A percentile compares a stretch with the other conserved stretches of the same genome.
Conservation (phyloP, 768 basidiomycete genomes). For the Auricularia sp. region DNA sequence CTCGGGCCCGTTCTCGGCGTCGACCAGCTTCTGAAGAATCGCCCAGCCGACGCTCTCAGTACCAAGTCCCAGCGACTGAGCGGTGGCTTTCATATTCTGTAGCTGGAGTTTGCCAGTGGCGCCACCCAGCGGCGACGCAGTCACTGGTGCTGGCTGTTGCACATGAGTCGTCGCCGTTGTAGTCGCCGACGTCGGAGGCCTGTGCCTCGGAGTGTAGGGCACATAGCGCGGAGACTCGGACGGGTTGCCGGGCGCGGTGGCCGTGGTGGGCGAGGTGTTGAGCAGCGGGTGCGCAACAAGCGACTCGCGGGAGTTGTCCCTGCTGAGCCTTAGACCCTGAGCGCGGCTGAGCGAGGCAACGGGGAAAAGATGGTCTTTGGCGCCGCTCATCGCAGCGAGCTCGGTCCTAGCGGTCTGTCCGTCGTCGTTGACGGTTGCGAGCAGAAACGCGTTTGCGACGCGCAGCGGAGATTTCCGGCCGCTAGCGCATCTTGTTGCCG, state of each 20-base stretch:
- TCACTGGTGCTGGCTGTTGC: constrained; percentile 23
- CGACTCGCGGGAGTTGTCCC: constrained; percentile 38
- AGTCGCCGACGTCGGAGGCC: constrained; percentile 36
- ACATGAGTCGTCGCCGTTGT: constrained; percentile 31
- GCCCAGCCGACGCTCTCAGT: constrained; percentile 60
- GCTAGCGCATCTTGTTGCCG: no score
- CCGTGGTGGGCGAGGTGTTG: constrained; percentile 21
- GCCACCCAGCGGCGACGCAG: constrained; percentile 40
- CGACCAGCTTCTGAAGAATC: constrained; percentile 61
- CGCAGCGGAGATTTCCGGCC: no score
- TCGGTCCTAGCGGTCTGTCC: no score
- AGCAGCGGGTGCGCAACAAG: constrained; percentile 58
- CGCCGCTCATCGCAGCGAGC: neutral
- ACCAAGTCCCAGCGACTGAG: constrained; percentile 59
- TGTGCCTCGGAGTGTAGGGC: constrained; percentile 69
- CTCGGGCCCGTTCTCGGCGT: constrained; percentile 37
- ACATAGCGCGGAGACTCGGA: constrained; percentile 44
- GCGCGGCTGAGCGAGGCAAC: neutral
- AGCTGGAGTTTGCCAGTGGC: constrained; percentile 61
- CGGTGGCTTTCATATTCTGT: constrained; percentile 63
- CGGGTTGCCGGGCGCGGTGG: constrained; percentile 17
- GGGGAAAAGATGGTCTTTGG: neutral
- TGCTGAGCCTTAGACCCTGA: neutral
- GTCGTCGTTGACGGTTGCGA: no score
- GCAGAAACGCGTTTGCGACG: no score